Evolutionary conservation across 192 early-diverging fungal species (phyloP).

Genomic region (Backusella luteola): DNA sequence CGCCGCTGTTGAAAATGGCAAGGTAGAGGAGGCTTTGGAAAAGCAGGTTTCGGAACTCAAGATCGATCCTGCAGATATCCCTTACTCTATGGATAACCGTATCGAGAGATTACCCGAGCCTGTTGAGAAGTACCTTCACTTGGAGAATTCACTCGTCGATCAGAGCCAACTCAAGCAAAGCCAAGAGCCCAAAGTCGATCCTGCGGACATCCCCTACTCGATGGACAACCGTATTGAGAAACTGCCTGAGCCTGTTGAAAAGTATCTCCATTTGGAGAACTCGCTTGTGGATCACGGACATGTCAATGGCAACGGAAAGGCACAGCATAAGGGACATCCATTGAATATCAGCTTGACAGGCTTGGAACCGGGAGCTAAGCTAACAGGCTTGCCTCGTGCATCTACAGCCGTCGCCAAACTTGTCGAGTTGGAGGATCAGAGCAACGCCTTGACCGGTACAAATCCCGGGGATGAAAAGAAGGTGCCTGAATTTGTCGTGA

Average conservation of each 20-base stretch:
- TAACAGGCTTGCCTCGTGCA: constrained; percentile 60
- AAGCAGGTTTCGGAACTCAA: constrained; percentile 9
- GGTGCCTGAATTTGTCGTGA: constrained; percentile 45
- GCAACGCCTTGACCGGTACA: not conserved
- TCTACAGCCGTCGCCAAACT: constrained; percentile 49
- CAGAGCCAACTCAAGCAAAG: not conserved
- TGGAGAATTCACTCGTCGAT: constrained; percentile 22
- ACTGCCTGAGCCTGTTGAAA: constrained; percentile 16
- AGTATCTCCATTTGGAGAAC: constrained; percentile 20
- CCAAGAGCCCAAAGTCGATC: not conserved
- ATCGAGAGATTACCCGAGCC: constrained; percentile 6
- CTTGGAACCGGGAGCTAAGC: constrained; percentile 41
- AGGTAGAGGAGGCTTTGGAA: constrained; percentile 11
- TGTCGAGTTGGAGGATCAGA: not conserved
- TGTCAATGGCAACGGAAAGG: no score
- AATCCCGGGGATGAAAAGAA: not conserved
- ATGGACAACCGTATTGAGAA: not conserved
- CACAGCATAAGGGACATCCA: constrained; percentile 15
- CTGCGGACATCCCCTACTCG: constrained; percentile 13
- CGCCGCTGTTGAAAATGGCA: not conserved
- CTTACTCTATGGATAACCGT: constrained; percentile 5
- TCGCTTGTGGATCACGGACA: not conserved
- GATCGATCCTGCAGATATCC: constrained; percentile 10
- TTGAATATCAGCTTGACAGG: constrained; percentile 47
- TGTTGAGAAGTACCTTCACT: constrained; percentile 20